Conservation (phyloP, 1,284 basidiomycete genomes). For the Boletus semigastroideus region DNA sequence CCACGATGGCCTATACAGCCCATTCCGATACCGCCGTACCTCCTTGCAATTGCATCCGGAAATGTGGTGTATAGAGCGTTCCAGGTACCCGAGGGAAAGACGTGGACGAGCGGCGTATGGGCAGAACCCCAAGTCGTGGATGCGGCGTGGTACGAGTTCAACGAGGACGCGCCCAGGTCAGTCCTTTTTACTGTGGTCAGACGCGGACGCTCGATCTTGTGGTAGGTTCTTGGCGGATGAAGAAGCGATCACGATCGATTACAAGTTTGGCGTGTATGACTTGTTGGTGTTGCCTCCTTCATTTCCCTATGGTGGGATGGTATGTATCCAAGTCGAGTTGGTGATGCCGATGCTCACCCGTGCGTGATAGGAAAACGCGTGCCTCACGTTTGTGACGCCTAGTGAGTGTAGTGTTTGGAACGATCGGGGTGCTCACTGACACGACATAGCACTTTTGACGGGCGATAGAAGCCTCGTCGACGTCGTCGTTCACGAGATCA, state of each 20-base stretch:
- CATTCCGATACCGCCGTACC: conserved; percentile 81
- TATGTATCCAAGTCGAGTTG: conserved; percentile 29
- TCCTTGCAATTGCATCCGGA: conserved; percentile 85
- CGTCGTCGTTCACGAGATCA: conserved; percentile 79
- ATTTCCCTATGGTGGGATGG: conserved; percentile 92
- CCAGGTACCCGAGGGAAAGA: conserved; percentile 55
- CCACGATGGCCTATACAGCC: conserved; percentile 39
- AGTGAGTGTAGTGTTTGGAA: conserved; percentile 44
- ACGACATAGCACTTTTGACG: conserved; percentile 69
- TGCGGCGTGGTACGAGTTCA: conserved; percentile 83
- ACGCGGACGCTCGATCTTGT: background rate
- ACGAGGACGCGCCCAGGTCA: conserved; percentile 76
- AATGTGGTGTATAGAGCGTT: conserved; percentile 79
- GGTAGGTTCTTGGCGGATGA: conserved; percentile 73
- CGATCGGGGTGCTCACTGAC: conserved; percentile 1
- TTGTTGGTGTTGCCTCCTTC: conserved; percentile 89
- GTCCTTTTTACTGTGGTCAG: background rate
- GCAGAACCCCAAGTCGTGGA: conserved; percentile 85
- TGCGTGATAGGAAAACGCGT: conserved; percentile 68
- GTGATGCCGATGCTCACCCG: conserved; percentile 4
- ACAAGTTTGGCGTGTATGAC: conserved; percentile 90
- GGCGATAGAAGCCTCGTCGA: conserved; percentile 86
- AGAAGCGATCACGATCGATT: conserved; percentile 63
- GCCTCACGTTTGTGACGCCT: conserved; percentile 85
- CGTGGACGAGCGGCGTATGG: conserved; percentile 86